These are phyloP conservation scores for Tardiomyces depauwii DNA, from an alignment of 1,139 yeast genomes.

Conservation along the genomic window DNA sequence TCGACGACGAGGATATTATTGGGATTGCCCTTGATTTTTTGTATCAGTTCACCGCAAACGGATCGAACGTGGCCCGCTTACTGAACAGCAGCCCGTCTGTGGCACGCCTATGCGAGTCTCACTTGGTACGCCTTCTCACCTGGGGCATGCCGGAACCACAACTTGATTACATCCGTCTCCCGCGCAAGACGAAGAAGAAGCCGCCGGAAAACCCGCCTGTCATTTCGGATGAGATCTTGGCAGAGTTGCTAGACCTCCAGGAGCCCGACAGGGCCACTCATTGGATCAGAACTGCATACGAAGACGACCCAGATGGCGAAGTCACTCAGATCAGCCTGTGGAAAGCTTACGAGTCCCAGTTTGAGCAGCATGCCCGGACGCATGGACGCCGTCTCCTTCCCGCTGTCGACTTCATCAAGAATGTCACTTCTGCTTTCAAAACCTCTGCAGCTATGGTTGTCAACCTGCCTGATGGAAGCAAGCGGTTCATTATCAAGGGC, in stretches of 20 bases:
- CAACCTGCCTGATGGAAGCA: constrained; percentile 41
- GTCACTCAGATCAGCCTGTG: constrained; percentile 93
- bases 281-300: constrained; percentile 92
- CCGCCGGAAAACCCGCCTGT: constrained; percentile 54
- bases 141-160: constrained; percentile 32
- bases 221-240: constrained; percentile 48
- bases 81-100: constrained; percentile 21
- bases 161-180: constrained; percentile 26
- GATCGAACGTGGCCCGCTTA: constrained; percentile 23
- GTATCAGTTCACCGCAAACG: constrained; percentile 51
- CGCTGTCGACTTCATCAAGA: constrained; percentile 93
- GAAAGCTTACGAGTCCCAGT: constrained; percentile 89
- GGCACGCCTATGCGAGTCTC: constrained; percentile 13
- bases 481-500: constrained; percentile 86
- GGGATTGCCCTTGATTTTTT: constrained; percentile 55
- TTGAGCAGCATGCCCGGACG: constrained; percentile 37
- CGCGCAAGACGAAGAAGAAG: constrained; percentile 26
- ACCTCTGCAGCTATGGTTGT: constrained; percentile 91
- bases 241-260: constrained; percentile 49
- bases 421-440: constrained; percentile 86
- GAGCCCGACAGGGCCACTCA: constrained; percentile 92
- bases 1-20: constrained; percentile 51
- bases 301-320: constrained; percentile 63
- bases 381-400: constrained; percentile 55
- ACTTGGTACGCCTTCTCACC: constrained; percentile 45